Evolutionary conservation across 768 basidiomycete genomes (phyloP).

Genomic region (Rhodotorula babjevae): DNA sequence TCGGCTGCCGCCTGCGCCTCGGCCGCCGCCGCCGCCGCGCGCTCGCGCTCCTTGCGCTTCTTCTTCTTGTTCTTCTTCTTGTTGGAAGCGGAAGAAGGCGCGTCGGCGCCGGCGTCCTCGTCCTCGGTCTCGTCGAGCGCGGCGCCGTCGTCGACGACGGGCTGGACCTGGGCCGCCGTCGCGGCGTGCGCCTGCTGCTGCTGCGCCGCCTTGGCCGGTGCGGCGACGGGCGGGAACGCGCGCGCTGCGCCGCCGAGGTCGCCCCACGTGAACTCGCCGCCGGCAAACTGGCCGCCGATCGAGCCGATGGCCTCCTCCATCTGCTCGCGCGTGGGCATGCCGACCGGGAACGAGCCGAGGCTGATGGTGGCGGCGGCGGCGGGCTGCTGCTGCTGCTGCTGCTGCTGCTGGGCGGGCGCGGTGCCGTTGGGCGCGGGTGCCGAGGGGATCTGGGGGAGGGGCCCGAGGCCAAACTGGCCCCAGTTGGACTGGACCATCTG

Average conservation of each 20-base stretch:
- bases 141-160: neutral
- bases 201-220: neutral
- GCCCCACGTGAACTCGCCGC: constrained; percentile 33
- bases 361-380: constrained; percentile 36
- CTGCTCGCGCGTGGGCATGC: constrained; percentile 40
- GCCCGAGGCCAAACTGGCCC: constrained; percentile 38
- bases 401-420: neutral
- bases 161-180: neutral
- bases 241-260: constrained; percentile 2
- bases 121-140: constrained; percentile 32
- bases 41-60: constrained; percentile 47
- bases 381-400: neutral
- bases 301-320: constrained; percentile 39
- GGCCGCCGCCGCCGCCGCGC: constrained; percentile 19
- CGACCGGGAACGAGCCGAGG: constrained; percentile 39
- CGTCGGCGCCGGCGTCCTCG: constrained; percentile 16
- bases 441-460: constrained; percentile 48
- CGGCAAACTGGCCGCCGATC: constrained; percentile 30
- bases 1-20: neutral
- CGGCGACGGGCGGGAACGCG: constrained; percentile 16
- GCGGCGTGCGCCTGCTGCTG: constrained; percentile 2
- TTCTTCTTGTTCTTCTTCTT: constrained; percentile 57
- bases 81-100: constrained; percentile 36
- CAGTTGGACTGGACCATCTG: constrained; percentile 43
- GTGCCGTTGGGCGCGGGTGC: constrained; percentile 8